phyloP scores from a whole-genome alignment of 2,329 filamentous ascomycete species.

The Talaromyces sp. region DNA sequence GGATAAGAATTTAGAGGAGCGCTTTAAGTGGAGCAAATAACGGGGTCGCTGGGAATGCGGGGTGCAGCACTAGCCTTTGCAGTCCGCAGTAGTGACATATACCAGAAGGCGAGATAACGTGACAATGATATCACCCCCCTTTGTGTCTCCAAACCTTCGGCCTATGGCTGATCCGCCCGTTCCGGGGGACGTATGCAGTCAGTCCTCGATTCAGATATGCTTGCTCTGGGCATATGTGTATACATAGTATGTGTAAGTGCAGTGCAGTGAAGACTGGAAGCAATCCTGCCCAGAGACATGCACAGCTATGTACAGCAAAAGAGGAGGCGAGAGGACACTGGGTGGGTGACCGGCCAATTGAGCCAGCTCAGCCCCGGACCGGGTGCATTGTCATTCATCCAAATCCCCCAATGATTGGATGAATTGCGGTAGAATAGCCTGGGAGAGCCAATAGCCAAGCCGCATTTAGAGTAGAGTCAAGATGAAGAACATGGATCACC shows the following conservation, averaged over 20 bases:
- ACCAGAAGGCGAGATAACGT: neutral
- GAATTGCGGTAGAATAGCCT: neutral
- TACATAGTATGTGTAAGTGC: neutral
- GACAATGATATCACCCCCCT: constrained; percentile 13
- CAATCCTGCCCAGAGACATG: neutral
- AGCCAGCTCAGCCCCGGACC: neutral
- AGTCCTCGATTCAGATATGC: too few relatives aligned
- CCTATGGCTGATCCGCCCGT: neutral
- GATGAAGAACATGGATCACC: neutral
- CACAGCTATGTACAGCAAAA: neutral
- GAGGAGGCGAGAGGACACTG: neutral
- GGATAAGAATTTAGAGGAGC: neutral
- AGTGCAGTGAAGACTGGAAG: neutral
- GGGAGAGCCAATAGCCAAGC: neutral
- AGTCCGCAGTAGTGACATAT: too few relatives aligned
- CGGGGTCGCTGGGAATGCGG: constrained; percentile 16
- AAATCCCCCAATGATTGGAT: neutral
- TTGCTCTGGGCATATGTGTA: too few relatives aligned
- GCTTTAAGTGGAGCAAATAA: constrained; percentile 11
- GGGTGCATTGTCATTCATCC: too few relatives aligned
- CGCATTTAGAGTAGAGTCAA: neutral
- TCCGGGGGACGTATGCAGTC: too few relatives aligned
- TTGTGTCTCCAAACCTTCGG: neutral
- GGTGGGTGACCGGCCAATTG: constrained; percentile 4
- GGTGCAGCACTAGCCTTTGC: constrained; percentile 17